Base-by-base conservation (phyloP, 495 filamentous ascomycete species). In the Umbilicaria muhlenbergii region DNA sequence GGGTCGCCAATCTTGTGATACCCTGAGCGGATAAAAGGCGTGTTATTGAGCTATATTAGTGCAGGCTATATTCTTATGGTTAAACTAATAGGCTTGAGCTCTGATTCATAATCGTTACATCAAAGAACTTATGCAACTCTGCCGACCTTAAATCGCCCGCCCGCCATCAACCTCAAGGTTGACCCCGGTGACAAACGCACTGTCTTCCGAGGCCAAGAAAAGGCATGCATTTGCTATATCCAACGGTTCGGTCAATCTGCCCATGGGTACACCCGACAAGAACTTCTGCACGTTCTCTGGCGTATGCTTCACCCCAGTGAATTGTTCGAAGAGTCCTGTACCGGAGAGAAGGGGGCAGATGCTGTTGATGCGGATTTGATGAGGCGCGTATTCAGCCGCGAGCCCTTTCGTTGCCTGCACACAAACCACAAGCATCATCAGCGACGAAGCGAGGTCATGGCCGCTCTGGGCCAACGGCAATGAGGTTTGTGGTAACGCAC, bases 221-320 rank as follows among this genome's bases (percentile, higher is more conserved):
- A 78, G 63, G 44, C 70, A 75, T 34, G 78, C 78, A 44, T 77
- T 76, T 16, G 76, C 75, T 37, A 84, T 69, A 54, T 84, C 79
- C n/a, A 65, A 65, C 1, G 73, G 71, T 18, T 79, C 73, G 12
- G 71, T 74, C 19, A 77, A 63, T 21, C 78, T 63, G 8, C 78
- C 79, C 17, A 85, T 62, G 11, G 79, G 81, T 17, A 84, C 72
- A 39, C 75, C 73, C 21, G 70, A 68, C 33, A 80, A 67, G 48
- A 86, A 84, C 45, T 75, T 76, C 48, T 74, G 67, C 43, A 74
- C 59, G 50, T 81, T 83, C 60, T 83, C 80, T 10, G 71, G 69
- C 3, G 78, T 83, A 50, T 80, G 68, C n/a, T 70, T 64, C 51
- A 77, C 71, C 3, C 79, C 79, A 0, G 75, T 69, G 59, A 83